A percentile compares a stretch with the other conserved stretches of the same genome.
These are phyloP conservation scores for Sporisorium sorghi DNA, from an alignment of 1,284 basidiomycete genomes.

Conservation along the genomic window DNA sequence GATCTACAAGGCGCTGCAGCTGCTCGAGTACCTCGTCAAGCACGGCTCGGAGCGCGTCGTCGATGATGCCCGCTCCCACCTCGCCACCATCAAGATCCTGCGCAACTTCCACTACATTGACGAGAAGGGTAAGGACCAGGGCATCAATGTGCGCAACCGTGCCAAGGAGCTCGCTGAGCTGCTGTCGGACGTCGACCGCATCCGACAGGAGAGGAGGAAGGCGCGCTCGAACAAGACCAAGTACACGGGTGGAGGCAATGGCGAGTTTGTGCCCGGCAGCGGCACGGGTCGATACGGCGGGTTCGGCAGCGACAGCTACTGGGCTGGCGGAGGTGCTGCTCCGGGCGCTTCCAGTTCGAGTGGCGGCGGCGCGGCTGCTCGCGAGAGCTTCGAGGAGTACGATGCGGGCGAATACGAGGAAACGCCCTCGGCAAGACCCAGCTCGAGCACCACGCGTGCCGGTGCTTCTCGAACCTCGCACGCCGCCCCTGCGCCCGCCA, in stretches of 20 bases:
- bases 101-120: constrained; percentile 98
- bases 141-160: constrained; percentile 96
- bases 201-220: constrained; percentile 88
- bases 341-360: constrained; percentile 73
- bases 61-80: constrained; percentile 93
- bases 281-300: constrained; percentile 79
- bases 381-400: constrained; percentile 83
- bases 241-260: constrained; percentile 87
- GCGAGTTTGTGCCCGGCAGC: constrained; percentile 77
- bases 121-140: constrained; percentile 98
- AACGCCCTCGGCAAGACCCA: constrained; percentile 42
- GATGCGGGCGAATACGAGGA: constrained; percentile 95
- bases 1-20: constrained; percentile 97
- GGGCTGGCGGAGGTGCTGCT: constrained; percentile 71
- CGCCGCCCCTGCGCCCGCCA: constrained; percentile 32
- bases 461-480: constrained; percentile 21
- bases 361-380: constrained; percentile 73
- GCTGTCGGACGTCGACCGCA: constrained; percentile 88
- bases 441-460: constrained; percentile 30
- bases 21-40: constrained; percentile 95
- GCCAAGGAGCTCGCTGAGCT: constrained; percentile 90
- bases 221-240: constrained; percentile 93
- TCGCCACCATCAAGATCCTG: constrained; percentile 96
- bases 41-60: constrained; percentile 98
- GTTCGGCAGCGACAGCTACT: constrained; percentile 79